Base-by-base conservation (phyloP, 208 protist species). In the Leishmania tropica region DNA sequence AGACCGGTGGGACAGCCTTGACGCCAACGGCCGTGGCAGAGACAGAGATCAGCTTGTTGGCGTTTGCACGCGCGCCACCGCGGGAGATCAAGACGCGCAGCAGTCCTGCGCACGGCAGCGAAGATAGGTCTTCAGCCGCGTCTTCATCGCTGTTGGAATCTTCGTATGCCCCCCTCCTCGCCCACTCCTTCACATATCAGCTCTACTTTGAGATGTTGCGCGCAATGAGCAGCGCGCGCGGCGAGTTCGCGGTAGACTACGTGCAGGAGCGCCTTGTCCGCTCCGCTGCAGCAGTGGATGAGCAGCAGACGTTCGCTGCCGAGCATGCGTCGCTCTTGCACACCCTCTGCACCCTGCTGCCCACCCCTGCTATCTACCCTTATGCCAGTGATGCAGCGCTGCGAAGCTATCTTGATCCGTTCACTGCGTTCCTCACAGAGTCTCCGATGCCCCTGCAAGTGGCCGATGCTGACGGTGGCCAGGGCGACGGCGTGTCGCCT, bases 281-380 rank as follows among this genome's bases (percentile, higher is more conserved):
- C 13, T 65, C 80, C 3, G 88, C 93, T n/a, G 17, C 40, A 28
- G 74, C 53, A 1, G 83, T 85, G 53, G 72, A 81, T 7, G 58
- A 19, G 31, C 72, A 35, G 37, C 56, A 70, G 17, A 86, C 88
- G 42, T 94, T 96, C 40, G 84, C 81, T 8, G 58, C 62, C 4
- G 87, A 95, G 74, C 92, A 96, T 77, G 93, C 87, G 58, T 90
- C 92, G 17, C 91, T 98, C 21, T 78, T 95, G 64, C 92, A 96
- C 87, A 89, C 90, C 35, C 81, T 94, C 37, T 83, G 84, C 24
- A 82, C 88, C 5, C 70, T 96, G 31, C 67, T 96, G 71, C 87
- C 90, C 6, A 76, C 94, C 51, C 91, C 95, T 2, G 79, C 87
- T 37, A 83, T 94, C 24, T 98, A 98, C 76, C 95, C 95, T 8